Evolutionary conservation across 306 rosid genomes (phyloP).

Genomic region (Crotalaria pallida): DNA sequence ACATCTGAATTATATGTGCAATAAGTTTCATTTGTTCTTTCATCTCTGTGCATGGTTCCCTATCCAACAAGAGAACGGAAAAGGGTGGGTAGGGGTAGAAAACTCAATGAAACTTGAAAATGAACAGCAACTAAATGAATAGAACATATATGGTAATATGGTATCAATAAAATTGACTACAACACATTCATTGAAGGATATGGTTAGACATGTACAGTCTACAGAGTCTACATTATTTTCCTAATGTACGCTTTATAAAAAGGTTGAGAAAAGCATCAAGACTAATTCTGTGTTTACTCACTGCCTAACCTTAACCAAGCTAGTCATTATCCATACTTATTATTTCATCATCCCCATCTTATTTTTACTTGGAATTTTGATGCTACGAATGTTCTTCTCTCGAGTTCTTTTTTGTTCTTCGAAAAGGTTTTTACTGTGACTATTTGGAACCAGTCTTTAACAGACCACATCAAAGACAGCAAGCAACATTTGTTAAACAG

Average conservation of each 20-base stretch:
- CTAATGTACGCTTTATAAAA: background rate
- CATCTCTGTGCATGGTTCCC: constrained; percentile 45
- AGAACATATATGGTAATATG: background rate
- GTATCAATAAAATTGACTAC: background rate
- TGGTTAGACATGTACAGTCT: background rate
- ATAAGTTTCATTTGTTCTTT: constrained; percentile 49
- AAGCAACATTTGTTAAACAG: background rate
- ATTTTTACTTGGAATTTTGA: background rate
- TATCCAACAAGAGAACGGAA: constrained; percentile 26
- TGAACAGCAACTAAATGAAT: background rate
- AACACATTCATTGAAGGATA: background rate
- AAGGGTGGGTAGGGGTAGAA: background rate
- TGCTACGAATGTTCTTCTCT: background rate
- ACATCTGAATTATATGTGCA: constrained; percentile 89
- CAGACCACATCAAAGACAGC: background rate
- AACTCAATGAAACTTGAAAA: background rate
- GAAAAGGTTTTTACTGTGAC: background rate
- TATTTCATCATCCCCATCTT: background rate
- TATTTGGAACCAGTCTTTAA: too few species aligned
- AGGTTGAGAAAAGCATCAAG: background rate
- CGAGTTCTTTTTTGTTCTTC: background rate
- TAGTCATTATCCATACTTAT: background rate
- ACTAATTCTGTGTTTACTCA: background rate
- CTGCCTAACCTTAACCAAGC: background rate
- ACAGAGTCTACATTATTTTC: background rate